These are phyloP conservation scores for Carex pumila DNA, from an alignment of 176 grass and related monocot genomes.

Conservation along the genomic window DNA sequence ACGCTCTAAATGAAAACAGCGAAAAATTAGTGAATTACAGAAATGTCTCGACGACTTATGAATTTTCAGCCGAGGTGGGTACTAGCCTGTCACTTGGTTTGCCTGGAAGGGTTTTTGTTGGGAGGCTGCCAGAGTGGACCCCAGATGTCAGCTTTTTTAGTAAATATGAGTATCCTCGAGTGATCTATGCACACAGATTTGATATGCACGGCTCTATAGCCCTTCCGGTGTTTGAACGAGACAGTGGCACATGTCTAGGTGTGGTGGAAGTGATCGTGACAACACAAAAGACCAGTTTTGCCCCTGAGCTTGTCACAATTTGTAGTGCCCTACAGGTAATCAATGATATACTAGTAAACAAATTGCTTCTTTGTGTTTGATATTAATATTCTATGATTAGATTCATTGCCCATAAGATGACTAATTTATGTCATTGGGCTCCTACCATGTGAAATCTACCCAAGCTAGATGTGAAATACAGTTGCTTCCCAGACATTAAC, in stretches of 20 bases:
- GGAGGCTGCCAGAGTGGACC: constrained; percentile 85
- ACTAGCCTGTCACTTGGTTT: constrained; percentile 41
- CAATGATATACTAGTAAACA: not conserved
- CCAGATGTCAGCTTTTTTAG: constrained; percentile 76
- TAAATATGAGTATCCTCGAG: constrained; percentile 62
- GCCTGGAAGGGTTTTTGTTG: constrained; percentile 77
- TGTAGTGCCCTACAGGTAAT: constrained; percentile 86
- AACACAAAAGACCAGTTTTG: constrained; percentile 70
- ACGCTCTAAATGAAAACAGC: constrained; percentile 42
- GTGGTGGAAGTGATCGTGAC: constrained; percentile 92
- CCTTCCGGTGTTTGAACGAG: constrained; percentile 71
- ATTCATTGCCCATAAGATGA: not conserved
- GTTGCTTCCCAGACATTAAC: not conserved
- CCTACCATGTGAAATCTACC: not conserved
- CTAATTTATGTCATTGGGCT: not conserved
- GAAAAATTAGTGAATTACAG: constrained; percentile 60
- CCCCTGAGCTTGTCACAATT: constrained; percentile 64
- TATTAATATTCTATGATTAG: not conserved
- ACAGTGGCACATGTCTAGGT: constrained; percentile 51
- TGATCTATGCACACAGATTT: constrained; percentile 41
- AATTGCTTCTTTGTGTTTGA: not conserved
- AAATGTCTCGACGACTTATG: constrained; percentile 48
- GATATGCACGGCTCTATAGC: constrained; percentile 75
- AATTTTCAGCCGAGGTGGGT: constrained; percentile 57
- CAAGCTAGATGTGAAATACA: not conserved